Percentiles rank a stretch among this genome's conserved stretches.
Conservation (phyloP, 805 yeast genomes). For the Barnettozyma vustinii region DNA sequence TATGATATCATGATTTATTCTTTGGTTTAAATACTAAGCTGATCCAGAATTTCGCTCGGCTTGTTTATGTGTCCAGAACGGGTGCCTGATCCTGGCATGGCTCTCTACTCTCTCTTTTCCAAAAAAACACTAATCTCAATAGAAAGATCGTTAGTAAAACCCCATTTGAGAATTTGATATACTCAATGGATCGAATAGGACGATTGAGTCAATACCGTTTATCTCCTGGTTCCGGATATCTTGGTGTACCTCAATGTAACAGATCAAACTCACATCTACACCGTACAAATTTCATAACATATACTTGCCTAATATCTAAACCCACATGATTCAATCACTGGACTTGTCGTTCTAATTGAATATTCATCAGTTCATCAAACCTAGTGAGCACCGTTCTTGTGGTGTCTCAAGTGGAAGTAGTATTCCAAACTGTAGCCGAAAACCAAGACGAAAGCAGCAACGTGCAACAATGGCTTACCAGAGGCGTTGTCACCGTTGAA, state of each 20-base stretch:
- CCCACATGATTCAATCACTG: constrained; percentile 4
- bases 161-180: no score
- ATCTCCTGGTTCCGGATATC: neutral
- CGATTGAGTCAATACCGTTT: no score
- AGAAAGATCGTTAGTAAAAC: no score
- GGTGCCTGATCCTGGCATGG: no score
- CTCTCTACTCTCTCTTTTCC: no score
- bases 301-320: constrained; percentile 1
- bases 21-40: neutral
- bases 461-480: constrained; percentile 78
- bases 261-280: neutral
- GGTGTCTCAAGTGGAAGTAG: constrained; percentile 78
- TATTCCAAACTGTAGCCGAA: constrained; percentile 91
- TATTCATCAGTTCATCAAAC: constrained; percentile 5
- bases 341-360: neutral
- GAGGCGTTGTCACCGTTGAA: constrained; percentile 80
- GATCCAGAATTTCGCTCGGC: no score
- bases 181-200: no score
- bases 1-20: neutral
- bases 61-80: no score
- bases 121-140: no score
- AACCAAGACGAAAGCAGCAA: constrained; percentile 58
- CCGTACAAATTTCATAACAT: constrained; percentile 1
- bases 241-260: neutral
- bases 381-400: constrained; percentile 40